phyloP scores from a whole-genome alignment of 2,329 filamentous ascomycete genomes.

The Trichoderma semiorbis region DNA sequence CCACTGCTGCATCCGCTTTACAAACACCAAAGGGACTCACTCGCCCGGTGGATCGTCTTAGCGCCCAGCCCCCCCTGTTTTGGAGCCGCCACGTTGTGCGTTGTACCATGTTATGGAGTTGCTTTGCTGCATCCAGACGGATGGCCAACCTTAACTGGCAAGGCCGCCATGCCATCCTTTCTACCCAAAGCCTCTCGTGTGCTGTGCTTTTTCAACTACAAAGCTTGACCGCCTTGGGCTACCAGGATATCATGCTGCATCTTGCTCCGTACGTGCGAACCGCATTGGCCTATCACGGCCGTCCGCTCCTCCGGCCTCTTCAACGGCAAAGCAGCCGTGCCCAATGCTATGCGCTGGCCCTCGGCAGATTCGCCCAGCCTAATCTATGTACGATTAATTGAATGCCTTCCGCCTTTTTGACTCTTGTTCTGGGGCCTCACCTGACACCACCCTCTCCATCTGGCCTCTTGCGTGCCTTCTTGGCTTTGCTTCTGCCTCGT shows the following conservation, averaged over 20 bases:
- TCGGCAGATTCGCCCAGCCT: slow-evolving; percentile 15
- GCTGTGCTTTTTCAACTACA: not conserved
- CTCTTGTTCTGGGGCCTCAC: not conserved
- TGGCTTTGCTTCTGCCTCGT: no score
- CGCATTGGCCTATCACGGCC: slow-evolving; percentile 9
- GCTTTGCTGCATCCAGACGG: not conserved
- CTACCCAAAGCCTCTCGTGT: not conserved
- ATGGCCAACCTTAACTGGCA: not conserved
- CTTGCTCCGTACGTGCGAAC: not conserved
- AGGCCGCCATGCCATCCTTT: not conserved
- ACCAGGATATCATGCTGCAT: not conserved
- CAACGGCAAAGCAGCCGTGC: slow-evolving; percentile 13
- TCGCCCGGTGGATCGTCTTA: slow-evolving; percentile 13
- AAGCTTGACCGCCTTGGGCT: not conserved
- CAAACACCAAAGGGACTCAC: not conserved
- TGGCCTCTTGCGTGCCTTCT: not conserved
- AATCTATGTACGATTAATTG: slow-evolving; percentile 17
- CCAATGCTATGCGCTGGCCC: slow-evolving; percentile 16
- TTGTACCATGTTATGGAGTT: slow-evolving; percentile 12
- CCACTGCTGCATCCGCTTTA: slow-evolving; percentile 11
- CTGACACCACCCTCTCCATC: not conserved
- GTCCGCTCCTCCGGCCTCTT: slow-evolving; percentile 5
- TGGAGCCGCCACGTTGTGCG: slow-evolving; percentile 17
- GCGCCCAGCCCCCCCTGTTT: slow-evolving; percentile 16
- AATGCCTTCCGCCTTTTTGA: slow-evolving; percentile 14